Base-by-base conservation (phyloP, 108 stramenopile species). In the Nannochloropsis salina region DNA sequence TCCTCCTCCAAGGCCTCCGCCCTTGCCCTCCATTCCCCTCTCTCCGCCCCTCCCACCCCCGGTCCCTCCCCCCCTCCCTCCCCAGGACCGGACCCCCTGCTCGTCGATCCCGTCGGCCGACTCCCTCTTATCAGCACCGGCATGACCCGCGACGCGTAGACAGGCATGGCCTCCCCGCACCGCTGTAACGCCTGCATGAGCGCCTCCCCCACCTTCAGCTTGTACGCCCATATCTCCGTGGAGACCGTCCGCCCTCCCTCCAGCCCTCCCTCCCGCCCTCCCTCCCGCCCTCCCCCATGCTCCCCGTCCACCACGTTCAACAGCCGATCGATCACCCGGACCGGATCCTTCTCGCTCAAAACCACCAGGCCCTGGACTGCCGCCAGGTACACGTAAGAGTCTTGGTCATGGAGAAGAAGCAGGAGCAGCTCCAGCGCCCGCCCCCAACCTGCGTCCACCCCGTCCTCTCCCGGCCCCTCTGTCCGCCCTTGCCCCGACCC, bases 221-320 rank as follows among this genome's bases (percentile, higher is more conserved):
- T 74, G n/a, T 74, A 74, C 61, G 15, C 20, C 61, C 61, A 74
- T n/a, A 74, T n/a, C 61, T 74, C 61, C 61, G 61, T 74, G 61
- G 2, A n/a, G 15, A n/a, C n/a, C 61, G n/a, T n/a, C 4, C 3
- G 20, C 61, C 61, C 61, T 8, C 61, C 61, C 61, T 74, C 6
- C 6, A n/a, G 4, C 8, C 61, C 61, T 6, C 6, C 61, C 61
- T 74, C 61, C 61, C 8, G 15, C 61, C 8, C 61, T 6, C 4
- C 61, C 61, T 74, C 61, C 31, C 31, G 31, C 31, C 31, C 31
- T 31, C 31, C 31, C 1, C 31, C 31, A 31, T 31, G 31, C 31
- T 31, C 31, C 31, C 31, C 31, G 31, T 31, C 31, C 31, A 31
- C 31, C 2, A 2, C 61, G 8, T 74, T 74, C n/a, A 74, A 74